Evolutionary conservation across 495 filamentous ascomycete genomes (phyloP).

Genomic region (Tuber magnatum): DNA sequence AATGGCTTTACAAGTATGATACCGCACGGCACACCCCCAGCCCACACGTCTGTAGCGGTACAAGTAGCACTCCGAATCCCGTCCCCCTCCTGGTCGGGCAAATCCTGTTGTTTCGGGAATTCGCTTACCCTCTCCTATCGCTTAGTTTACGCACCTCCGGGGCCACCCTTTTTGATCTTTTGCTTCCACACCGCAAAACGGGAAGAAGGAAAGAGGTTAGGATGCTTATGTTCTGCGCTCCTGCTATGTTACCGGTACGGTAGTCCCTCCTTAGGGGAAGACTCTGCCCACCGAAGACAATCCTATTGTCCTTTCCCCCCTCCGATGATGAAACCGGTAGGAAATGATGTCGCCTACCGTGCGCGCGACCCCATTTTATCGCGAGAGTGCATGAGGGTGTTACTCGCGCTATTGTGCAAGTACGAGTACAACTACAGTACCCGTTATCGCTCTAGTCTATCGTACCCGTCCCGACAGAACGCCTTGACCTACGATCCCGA

Average conservation of each 20-base stretch:
- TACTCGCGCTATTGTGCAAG: background rate
- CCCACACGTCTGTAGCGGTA: background rate
- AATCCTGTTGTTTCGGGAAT: background rate
- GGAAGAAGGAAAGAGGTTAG: background rate
- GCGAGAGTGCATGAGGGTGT: background rate
- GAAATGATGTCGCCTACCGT: background rate
- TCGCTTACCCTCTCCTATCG: background rate
- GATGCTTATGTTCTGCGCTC: background rate
- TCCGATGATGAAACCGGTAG: background rate
- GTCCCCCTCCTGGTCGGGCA: background rate
- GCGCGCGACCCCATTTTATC: background rate
- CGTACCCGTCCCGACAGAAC: background rate
- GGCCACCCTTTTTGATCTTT: background rate
- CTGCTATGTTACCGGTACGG: too few relatives aligned
- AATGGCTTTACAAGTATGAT: too few relatives aligned
- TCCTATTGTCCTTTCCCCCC: background rate
- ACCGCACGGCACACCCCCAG: too few relatives aligned
- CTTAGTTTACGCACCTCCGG: background rate
- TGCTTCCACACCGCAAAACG: background rate
- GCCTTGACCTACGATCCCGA: background rate
- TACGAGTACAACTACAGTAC: too few relatives aligned
- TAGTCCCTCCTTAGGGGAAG: background rate
- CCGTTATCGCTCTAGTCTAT: too few relatives aligned
- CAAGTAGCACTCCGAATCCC: background rate
- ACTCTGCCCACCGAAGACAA: background rate